Conservation (phyloP, 306 rosid species). For the Cucumis cinereus region DNA sequence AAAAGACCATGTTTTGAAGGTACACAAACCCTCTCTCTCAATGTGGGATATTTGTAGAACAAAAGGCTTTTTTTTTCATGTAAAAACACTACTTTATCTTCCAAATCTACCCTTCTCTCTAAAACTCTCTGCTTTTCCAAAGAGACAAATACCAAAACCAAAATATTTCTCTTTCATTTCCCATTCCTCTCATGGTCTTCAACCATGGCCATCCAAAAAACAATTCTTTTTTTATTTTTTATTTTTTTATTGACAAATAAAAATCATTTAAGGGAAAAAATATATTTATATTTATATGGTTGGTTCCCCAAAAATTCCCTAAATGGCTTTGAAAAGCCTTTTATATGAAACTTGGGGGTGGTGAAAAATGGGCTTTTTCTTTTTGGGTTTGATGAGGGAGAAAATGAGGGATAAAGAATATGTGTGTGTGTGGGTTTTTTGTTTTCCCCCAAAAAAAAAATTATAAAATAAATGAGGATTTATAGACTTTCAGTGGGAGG, state of each 20-base stretch:
- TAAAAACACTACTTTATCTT: not conserved
- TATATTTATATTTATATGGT: not conserved
- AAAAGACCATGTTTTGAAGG: not conserved
- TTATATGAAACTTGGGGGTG: not conserved
- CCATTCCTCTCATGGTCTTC: not conserved
- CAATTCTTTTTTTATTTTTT: not conserved
- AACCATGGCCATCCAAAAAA: not conserved
- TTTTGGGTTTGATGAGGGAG: not conserved
- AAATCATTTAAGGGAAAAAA: not conserved
- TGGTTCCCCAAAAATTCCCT: conserved; percentile 1
- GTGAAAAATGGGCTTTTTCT: not conserved
- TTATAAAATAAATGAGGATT: conserved; percentile 12
- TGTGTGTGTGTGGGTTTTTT: not conserved
- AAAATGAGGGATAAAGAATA: not conserved
- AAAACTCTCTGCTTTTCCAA: not conserved
- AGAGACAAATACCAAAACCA: not conserved
- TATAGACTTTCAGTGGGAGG: not conserved
- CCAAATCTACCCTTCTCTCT: not conserved
- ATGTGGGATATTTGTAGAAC: not conserved
- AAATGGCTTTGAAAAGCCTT: not conserved
- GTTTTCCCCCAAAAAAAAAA: not conserved
- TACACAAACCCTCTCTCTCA: not conserved
- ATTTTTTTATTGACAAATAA: not conserved
- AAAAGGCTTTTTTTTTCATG: not conserved
- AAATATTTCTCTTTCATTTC: not conserved